Evolutionary conservation across 805 yeast species (phyloP), one percentile per base, ranked within the genome.

Genomic region (Wickerhamia fluorescens): DNA sequence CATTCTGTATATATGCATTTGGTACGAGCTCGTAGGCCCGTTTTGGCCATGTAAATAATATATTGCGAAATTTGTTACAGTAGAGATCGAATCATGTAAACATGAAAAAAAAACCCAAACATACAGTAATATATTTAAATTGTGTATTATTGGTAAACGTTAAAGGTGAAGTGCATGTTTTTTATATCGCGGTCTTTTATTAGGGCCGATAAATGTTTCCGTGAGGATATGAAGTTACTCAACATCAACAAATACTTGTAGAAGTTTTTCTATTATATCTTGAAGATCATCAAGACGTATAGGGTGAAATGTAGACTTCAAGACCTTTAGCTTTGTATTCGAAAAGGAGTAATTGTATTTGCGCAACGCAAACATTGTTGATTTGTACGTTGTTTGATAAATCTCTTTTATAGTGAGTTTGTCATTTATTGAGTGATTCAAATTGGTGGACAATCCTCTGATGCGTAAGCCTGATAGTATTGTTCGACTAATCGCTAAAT

Each of bases 391-490:
- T 66, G 61, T 61, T 25, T 56, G 61, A 40, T 59, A 61, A 6
- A 61, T 51, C 33, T 63, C 69, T 27, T 58, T 56, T 12, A 60
- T 49, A 19, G 58, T 51, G 11, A 61, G 32, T 28, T 49, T 55
- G 22, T 61, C 65, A 33, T 58, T 59, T 6, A 38, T 28, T 8
- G 51, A 36, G 12, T 41, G 33, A 26, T 28, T 35, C 16, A 37
- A 33, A 29, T 42, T 36, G 15, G 49, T 41, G 10, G 57, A 45
- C 19, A 62, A 41, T 5, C 68, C 69, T 23, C 70, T 48, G 9
- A 64, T 50, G 30, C 70, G 46, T 13, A 64, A 44, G 6, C 68
- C 70, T 11, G 67, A 58, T n/a, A 56, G 44, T 10, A 61, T 51
- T 7, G 61, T 39, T 34, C 58, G 55, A 30, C 45, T 51, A 15